Conservation (phyloP, 495 filamentous ascomycete species). For the Neurospora pannonica region DNA sequence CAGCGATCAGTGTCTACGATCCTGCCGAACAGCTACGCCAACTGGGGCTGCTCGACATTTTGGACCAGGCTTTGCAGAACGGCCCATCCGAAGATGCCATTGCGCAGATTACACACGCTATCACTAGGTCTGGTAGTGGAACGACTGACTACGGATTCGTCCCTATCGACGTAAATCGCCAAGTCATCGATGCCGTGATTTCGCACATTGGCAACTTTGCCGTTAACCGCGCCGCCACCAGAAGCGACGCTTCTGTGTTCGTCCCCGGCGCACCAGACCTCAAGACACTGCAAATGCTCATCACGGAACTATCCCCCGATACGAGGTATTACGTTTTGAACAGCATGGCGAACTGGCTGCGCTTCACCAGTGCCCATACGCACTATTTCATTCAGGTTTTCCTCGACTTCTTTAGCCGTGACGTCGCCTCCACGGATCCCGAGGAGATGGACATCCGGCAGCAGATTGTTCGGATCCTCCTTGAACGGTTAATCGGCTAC, state of each 20-base stretch:
- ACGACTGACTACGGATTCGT: constrained; percentile 53
- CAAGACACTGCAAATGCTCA: constrained; percentile 63
- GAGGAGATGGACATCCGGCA: constrained; percentile 77
- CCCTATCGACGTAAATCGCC: constrained; percentile 56
- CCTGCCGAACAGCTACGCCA: constrained; percentile 44
- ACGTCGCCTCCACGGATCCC: constrained; percentile 52
- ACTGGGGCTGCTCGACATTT: constrained; percentile 54
- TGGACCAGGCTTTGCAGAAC: constrained; percentile 56
- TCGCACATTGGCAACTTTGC: constrained; percentile 72
- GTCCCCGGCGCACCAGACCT: constrained; percentile 60
- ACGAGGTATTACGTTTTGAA: constrained; percentile 75
- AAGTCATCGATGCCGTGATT: constrained; percentile 71
- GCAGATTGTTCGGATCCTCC: constrained; percentile 75
- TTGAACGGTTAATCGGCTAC: constrained; percentile 81
- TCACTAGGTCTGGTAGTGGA: constrained; percentile 43
- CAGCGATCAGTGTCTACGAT: constrained; percentile 54
- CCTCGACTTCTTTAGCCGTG: constrained; percentile 75
- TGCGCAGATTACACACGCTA: constrained; percentile 58
- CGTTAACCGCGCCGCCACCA: constrained; percentile 44
- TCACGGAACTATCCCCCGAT: constrained; percentile 63
- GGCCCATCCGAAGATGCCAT: constrained; percentile 57
- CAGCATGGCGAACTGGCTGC: constrained; percentile 84
- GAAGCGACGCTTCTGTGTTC: constrained; percentile 53
- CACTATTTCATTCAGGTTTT: constrained; percentile 88
- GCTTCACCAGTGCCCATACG: constrained; percentile 80